A percentile compares a stretch with the other conserved stretches of the same genome.
These are phyloP conservation scores for Triticum dicoccoides DNA, from an alignment of 176 grass and related monocot genomes.

Conservation along the genomic window DNA sequence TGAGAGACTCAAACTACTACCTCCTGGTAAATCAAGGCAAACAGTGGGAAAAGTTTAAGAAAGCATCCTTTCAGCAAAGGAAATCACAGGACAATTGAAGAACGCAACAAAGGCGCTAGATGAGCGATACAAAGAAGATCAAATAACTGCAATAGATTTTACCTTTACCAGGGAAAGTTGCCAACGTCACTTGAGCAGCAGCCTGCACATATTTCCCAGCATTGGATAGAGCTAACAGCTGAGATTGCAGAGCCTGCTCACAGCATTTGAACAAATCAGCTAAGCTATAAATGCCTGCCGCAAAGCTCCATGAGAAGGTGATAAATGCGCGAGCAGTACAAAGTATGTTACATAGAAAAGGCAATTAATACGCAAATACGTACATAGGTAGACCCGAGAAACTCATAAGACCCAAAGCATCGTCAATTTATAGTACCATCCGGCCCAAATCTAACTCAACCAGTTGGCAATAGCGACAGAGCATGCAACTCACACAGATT, in stretches of 20 bases:
- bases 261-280: slow-evolving; percentile 8
- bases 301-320: background rate
- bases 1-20: slow-evolving; percentile 35
- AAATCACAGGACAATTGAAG: background rate
- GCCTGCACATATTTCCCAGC: slow-evolving; percentile 22
- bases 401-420: background rate
- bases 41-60: slow-evolving; percentile 25
- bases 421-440: background rate
- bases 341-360: background rate
- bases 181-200: slow-evolving; percentile 8
- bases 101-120: background rate
- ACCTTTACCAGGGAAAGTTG: slow-evolving; percentile 38
- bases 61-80: background rate
- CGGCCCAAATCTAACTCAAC: background rate
- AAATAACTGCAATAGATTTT: background rate
- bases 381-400: background rate
- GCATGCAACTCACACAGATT: background rate
- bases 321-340: background rate
- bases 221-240: slow-evolving; percentile 11
- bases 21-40: slow-evolving; percentile 39
- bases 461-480: background rate
- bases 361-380: background rate
- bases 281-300: background rate
- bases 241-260: slow-evolving; percentile 24
- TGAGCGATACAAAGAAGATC: background rate